Base-by-base conservation (phyloP, 2,329 filamentous ascomycete genomes). In the Stenocarpella maydis region DNA sequence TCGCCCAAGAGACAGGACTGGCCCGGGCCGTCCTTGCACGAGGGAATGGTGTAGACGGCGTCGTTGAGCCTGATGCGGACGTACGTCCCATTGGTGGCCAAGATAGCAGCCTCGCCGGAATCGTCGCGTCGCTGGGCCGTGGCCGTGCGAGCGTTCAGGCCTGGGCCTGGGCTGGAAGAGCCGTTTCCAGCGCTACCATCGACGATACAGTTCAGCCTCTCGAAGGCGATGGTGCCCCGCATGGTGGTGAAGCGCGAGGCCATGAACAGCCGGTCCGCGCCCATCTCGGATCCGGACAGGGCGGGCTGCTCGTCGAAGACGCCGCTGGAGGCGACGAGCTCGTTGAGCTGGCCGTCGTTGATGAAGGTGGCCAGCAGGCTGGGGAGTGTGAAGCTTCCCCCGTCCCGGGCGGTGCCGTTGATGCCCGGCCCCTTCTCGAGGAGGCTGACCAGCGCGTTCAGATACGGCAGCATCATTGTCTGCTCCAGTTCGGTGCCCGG, bases 271-370 rank as follows among this genome's bases (percentile, higher is more conserved):
- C 87, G 81, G 50, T 83, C 74, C 14, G 81, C 77, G 15, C 85
- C 80, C 37, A 86, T 84, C 37, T 78, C 76, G 3, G 82, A 83
- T 1, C 81, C 78, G 0, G 86, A 81, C 0, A 91, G 81, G 2
- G 81, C 75, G 3, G 78, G 74, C 73, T 91, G 83, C 10, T 82
- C 79, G 71, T 91, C 89, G 73, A 90, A 91, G 1, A 91, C 83
- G 1, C 90, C 90, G 19, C 86, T 84, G 7, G 85, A 84, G 1
- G 87, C 84, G 0, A 87, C 84, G 8, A 91, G 80, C 77, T 92
- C 85, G 60, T 85, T 88, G 49, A 91, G 82, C 74, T 92, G 90
- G 4, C 89, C 89, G 73, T 92, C 90, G 70, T 92, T 91, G 45
- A 89, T 80, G 76, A 92, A 92, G 0, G 83, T 83, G 61, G 88